A percentile compares a stretch with the other conserved stretches of the same genome.
phyloP scores from a whole-genome alignment of 2,329 filamentous ascomycete genomes.

The Zymoseptoria pseudotritici region DNA sequence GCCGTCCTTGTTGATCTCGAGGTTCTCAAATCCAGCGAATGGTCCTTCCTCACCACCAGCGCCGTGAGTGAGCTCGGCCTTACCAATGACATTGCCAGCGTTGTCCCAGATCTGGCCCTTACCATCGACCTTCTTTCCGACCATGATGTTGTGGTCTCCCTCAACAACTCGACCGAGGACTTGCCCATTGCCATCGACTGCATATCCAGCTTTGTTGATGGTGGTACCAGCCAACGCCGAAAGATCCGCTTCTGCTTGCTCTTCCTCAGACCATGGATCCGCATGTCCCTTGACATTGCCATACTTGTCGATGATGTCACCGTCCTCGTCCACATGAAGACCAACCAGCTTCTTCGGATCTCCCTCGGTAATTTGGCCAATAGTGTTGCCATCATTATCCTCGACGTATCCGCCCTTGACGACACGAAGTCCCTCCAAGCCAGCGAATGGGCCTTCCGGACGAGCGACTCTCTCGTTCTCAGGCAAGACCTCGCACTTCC shows the following conservation, averaged over 20 bases:
- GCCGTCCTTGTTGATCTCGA: slow-evolving; percentile 51
- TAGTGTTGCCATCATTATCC: slow-evolving; percentile 70
- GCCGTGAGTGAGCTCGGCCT: slow-evolving; percentile 50
- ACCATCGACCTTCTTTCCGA: slow-evolving; percentile 56
- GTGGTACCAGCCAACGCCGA: slow-evolving; percentile 54
- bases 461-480: slow-evolving; percentile 49
- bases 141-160: slow-evolving; percentile 49
- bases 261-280: slow-evolving; percentile 49
- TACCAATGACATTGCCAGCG: slow-evolving; percentile 53
- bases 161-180: slow-evolving; percentile 52
- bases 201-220: slow-evolving; percentile 57
- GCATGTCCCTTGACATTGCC: slow-evolving; percentile 56
- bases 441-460: slow-evolving; percentile 62
- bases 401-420: slow-evolving; percentile 65
- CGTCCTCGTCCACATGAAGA: slow-evolving; percentile 70
- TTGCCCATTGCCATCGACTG: slow-evolving; percentile 52
- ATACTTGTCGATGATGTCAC: slow-evolving; percentile 71
- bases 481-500: slow-evolving; percentile 52
- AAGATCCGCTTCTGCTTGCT: slow-evolving; percentile 44
- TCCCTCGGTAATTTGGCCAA: slow-evolving; percentile 64
- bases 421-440: slow-evolving; percentile 57
- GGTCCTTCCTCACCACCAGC: slow-evolving; percentile 45
- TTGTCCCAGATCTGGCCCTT: slow-evolving; percentile 59
- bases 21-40: slow-evolving; percentile 53
- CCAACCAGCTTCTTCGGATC: slow-evolving; percentile 67